Evolutionary conservation across 2,329 filamentous ascomycete genomes (phyloP), one percentile per base, ranked within the genome.

Genomic region (Penicillium hesseltinei): DNA sequence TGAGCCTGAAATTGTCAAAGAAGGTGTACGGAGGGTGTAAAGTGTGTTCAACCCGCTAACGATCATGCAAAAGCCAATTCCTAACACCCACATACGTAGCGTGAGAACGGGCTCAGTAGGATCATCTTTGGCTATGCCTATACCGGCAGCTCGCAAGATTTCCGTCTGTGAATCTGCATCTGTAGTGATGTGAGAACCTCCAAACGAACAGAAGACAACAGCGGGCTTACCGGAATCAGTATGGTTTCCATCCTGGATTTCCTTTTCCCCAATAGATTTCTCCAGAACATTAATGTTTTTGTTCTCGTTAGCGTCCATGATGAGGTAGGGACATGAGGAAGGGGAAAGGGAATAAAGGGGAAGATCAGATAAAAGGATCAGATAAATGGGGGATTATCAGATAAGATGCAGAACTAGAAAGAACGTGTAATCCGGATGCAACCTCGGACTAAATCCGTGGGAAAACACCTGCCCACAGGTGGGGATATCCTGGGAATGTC

Each of bases 111-210:
- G 66, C 36, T 66, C 60, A 1, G 53, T 56, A 25, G 66, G 63
- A 46, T 71, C 68, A 81, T 82, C 62, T 73, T 84, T 60, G 73
- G 82, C 58, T 79, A 81, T 53, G 76, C 81, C 33, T 76, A 82
- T 62, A 73, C 80, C 21, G 75, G 76, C 54, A 63, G 74, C 66
- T 15, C 56, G 60, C 29, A 69, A 49, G 31, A 68, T 45, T 33
- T 68, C 61, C 9, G 29, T 19, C 19, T 57, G 48, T 17, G 62
- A 61, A 23, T 60, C 56, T 13, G 29, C 51, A 19, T 52, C 51
- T 63, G 21, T 3, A 44, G 42, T n/a, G 17, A 13, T 27, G 25
- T 53, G 11, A 54, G 47, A 17, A 42, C 42, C 9, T 6, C 10
- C 17, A 17, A n/a, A 11, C n/a, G 9, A 9, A 23, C 5, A 2